A percentile compares a stretch with the other conserved stretches of the same genome.
Evolutionary conservation across 441 rosid species (phyloP).

Genomic region (Hypseocharis bilobata): DNA sequence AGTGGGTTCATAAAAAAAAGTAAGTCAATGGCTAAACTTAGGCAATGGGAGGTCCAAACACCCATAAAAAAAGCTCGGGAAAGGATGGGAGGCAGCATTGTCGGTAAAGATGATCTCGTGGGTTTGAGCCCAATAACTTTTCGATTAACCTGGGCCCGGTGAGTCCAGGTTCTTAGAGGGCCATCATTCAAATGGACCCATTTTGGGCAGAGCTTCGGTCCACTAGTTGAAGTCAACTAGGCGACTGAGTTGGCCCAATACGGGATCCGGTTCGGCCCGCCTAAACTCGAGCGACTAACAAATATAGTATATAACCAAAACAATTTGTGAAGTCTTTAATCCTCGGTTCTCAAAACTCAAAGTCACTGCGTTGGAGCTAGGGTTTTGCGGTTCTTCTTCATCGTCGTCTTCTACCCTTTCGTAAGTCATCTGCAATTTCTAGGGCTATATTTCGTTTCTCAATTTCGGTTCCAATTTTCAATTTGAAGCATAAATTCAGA

Average conservation of each 20-base stretch:
- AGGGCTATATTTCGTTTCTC: not conserved
- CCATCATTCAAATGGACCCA: no score
- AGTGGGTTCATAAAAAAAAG: no score
- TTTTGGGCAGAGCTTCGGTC: no score
- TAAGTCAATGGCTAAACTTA: no score
- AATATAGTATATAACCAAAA: not conserved
- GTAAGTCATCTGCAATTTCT: slow-evolving; percentile 14
- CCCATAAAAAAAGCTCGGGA: no score
- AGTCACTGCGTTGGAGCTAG: not conserved
- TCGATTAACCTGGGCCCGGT: no score
- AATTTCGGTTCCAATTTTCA: not conserved
- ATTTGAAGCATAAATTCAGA: not conserved
- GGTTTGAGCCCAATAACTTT: no score
- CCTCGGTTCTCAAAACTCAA: not conserved
- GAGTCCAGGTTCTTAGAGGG: no score
- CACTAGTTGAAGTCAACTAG: no score
- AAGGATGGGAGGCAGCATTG: no score
- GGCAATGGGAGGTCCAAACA: no score
- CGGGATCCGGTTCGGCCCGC: slow-evolving; percentile 3
- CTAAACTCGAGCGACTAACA: not conserved
- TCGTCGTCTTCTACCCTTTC: slow-evolving; percentile 20
- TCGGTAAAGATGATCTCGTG: no score
- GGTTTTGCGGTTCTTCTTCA: slow-evolving; percentile 31
- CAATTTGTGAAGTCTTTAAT: not conserved
- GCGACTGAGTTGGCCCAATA: not conserved